Evolutionary conservation across 768 basidiomycete genomes (phyloP).

Genomic region (Inosperma sp.): DNA sequence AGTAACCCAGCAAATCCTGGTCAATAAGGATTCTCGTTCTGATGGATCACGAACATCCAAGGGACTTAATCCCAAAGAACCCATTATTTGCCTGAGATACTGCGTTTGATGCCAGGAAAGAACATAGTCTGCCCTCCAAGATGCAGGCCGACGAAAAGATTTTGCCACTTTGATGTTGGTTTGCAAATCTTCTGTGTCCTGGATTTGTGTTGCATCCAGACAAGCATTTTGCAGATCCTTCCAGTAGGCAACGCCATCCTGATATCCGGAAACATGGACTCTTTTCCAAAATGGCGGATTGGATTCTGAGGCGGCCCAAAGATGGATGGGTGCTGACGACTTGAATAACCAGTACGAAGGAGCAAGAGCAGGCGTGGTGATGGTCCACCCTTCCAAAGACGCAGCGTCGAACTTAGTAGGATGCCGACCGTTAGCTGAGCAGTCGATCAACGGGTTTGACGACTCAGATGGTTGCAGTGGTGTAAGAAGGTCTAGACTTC

Average conservation of each 20-base stretch:
- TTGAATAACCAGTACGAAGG: slow-evolving; percentile 66
- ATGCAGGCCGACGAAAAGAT: slow-evolving; percentile 52
- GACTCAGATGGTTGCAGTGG: slow-evolving; percentile 50
- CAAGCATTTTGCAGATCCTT: slow-evolving; percentile 46
- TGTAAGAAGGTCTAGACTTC: slow-evolving; percentile 50
- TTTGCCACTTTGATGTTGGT: slow-evolving; percentile 32
- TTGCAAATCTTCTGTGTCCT: slow-evolving; percentile 9
- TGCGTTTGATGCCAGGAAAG: slow-evolving; percentile 65
- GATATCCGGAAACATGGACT: slow-evolving; percentile 35
- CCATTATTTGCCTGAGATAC: slow-evolving; percentile 53
- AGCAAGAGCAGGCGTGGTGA: slow-evolving; percentile 40
- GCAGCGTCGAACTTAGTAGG: slow-evolving; percentile 45
- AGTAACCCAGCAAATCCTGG: slow-evolving; percentile 47
- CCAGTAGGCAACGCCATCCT: slow-evolving; percentile 54
- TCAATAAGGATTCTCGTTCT: slow-evolving; percentile 32
- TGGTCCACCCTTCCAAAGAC: slow-evolving; percentile 40
- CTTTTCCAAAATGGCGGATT: slow-evolving; percentile 54
- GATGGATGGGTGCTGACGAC: slow-evolving; percentile 48
- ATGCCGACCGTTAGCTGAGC: slow-evolving; percentile 38
- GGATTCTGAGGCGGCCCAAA: slow-evolving; percentile 52
- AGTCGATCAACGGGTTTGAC: slow-evolving; percentile 42
- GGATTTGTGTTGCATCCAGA: slow-evolving; percentile 29
- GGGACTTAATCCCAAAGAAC: slow-evolving; percentile 43
- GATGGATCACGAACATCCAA: slow-evolving; percentile 43
- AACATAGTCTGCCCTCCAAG: slow-evolving; percentile 60